A percentile compares a stretch with the other conserved stretches of the same genome.
Evolutionary conservation across 345 rosid genomes (phyloP).

Genomic region (Bretschneidera sinensis): DNA sequence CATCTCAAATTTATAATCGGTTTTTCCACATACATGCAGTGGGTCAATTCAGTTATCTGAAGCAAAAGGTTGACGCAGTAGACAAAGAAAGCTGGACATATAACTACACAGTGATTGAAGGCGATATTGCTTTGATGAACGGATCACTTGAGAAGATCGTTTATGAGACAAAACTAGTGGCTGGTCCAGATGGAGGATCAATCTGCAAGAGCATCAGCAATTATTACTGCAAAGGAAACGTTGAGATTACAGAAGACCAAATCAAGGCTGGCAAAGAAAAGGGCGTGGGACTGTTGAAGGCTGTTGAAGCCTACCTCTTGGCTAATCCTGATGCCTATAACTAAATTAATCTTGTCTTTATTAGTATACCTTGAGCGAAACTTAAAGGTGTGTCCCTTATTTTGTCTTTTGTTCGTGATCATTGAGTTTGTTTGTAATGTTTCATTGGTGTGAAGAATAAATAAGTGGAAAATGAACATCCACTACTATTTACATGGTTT

Average conservation of each 20-base stretch:
- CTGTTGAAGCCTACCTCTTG: conserved; percentile 30
- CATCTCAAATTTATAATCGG: too few species aligned
- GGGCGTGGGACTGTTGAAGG: conserved; percentile 27
- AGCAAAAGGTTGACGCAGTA: not conserved
- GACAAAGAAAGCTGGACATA: not conserved
- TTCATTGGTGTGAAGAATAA: too few species aligned
- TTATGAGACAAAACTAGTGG: not conserved
- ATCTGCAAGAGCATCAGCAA: conserved; percentile 1
- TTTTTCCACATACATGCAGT: too few species aligned
- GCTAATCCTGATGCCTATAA: conserved; percentile 32
- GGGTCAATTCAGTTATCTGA: too few species aligned
- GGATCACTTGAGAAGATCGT: not conserved
- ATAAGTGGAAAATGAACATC: too few species aligned
- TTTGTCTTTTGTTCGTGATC: too few species aligned
- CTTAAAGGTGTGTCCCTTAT: too few species aligned
- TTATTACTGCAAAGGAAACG: not conserved
- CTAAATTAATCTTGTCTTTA: too few species aligned
- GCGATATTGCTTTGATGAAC: not conserved
- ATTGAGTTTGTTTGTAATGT: too few species aligned
- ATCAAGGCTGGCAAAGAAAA: too few species aligned
- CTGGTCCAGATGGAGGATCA: not conserved
- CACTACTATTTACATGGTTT: too few species aligned
- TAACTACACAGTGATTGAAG: conserved; percentile 2
- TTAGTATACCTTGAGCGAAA: too few species aligned
- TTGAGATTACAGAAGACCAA: conserved; percentile 8